Base-by-base conservation (phyloP, 2,329 filamentous ascomycete species). In the Aspergillus texensis region DNA sequence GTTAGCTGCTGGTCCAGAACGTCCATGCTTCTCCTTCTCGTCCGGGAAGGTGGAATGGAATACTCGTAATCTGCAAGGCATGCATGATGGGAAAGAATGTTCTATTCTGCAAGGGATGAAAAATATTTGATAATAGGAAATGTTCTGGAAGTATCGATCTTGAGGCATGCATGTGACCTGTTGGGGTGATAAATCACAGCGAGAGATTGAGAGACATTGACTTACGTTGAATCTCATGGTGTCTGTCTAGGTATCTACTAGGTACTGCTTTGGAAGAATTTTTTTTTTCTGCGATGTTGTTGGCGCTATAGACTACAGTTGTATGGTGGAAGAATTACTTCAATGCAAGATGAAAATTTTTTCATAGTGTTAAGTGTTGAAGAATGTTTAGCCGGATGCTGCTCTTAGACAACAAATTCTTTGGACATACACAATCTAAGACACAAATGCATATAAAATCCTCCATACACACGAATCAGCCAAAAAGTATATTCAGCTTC, bases 11-110 rank as follows among this genome's bases (percentile, higher is more conserved):
- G 52, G 52, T 55, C 52, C 52, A 55, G 52, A 55, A 36, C 52
- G 9, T 52, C 28, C 3, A 11, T 52, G 48, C 16, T n/a, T 52
- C 19, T n/a, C 19, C n/a, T 28, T 16, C 45, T 21, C 48, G 4
- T 26, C n/a, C 21, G 32, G 52, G 28, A 54, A n/a, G 39, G 39
- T 41, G 8, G 16, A n/a, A 36, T 36, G 34, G 12, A 12, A 36
- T 34, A 6, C 34, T 16, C 12, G 48, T 28, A 62, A 32, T 19
- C 48, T 62, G 61, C 61, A 57, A 58, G 61, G 48, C 41, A 58
- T 58, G 55, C 56, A 55, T 58, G 30, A 39, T 58, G 30, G 46
- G 19, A 16, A 58, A 50, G 21, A 32, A 39, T 58, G 32, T 36
- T 50, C 43, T 16, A 41, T 41, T 41, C 39, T 41, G 39, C 30